Percentiles rank a stretch among this genome's conserved stretches.
Conservation (phyloP, 371 early-diverging fungal species). For the Mucor ambiguus region DNA sequence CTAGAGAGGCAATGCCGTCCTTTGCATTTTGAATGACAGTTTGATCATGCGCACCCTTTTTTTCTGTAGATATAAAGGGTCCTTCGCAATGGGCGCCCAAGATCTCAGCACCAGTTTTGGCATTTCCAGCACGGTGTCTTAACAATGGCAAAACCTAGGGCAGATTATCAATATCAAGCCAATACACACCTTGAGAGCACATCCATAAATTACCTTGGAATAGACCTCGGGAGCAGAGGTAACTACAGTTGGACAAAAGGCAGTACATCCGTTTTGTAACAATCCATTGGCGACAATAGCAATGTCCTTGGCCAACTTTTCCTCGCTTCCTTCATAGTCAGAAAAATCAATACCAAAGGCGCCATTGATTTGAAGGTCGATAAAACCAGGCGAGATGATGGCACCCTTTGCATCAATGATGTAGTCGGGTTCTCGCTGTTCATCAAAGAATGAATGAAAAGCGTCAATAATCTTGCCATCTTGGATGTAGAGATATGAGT, state of each 20-base stretch:
- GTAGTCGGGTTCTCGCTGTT: constrained; percentile 61
- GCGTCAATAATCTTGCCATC: constrained; percentile 77
- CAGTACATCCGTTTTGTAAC: constrained; percentile 74
- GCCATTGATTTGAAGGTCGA: constrained; percentile 83
- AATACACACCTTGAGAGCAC: background rate
- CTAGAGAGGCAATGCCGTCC: constrained; percentile 60
- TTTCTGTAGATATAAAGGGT: constrained; percentile 72
- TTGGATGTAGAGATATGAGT: constrained; percentile 72
- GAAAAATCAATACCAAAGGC: constrained; percentile 81
- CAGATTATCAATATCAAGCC: background rate
- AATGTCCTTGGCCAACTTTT: constrained; percentile 51
- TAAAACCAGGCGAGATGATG: constrained; percentile 75
- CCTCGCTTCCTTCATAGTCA: constrained; percentile 48
- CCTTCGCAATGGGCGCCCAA: constrained; percentile 83
- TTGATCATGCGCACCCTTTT: constrained; percentile 75
- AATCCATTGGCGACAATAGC: constrained; percentile 68
- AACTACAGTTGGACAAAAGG: constrained; percentile 82
- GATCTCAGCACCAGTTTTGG: constrained; percentile 67
- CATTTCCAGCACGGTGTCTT: constrained; percentile 65
- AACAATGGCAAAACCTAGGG: constrained; percentile 64
- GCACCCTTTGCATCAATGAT: constrained; percentile 71
- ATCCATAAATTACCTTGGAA: constrained; percentile 50
- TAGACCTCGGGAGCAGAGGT: constrained; percentile 75
- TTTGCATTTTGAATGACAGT: constrained; percentile 58
- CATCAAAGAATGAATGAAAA: constrained; percentile 65